Evolutionary conservation across 441 rosid species (phyloP).

Genomic region (Euphorbia celastroides): DNA sequence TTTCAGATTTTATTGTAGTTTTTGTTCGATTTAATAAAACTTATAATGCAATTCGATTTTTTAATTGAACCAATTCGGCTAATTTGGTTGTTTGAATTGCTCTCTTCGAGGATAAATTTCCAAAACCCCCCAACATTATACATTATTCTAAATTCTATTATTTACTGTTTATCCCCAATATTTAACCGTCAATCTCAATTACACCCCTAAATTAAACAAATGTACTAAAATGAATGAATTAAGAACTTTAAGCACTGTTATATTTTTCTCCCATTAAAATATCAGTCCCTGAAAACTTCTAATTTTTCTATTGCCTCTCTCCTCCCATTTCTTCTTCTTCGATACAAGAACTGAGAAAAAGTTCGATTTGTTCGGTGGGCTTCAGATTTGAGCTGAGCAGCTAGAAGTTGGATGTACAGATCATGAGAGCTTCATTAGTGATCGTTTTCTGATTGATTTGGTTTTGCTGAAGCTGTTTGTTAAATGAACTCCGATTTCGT

Average conservation of each 20-base stretch:
- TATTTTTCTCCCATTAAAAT: neutral
- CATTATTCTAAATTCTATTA: conserved; percentile 7
- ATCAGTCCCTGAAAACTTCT: neutral
- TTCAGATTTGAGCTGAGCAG: neutral
- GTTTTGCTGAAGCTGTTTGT: neutral
- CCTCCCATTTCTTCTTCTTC: neutral
- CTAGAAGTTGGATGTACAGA: conserved; percentile 10
- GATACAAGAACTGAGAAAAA: conserved; percentile 5
- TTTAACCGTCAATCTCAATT: conserved; percentile 3
- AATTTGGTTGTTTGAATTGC: no score
- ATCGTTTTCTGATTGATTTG: neutral
- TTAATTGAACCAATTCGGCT: no score
- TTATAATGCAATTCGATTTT: no score
- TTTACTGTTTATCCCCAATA: conserved; percentile 6
- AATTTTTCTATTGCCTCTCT: neutral
- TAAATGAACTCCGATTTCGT: conserved; percentile 23
- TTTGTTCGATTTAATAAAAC: no score
- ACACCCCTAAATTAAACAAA: neutral
- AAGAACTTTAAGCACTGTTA: neutral
- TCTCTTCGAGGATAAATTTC: no score
- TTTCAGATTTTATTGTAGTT: no score
- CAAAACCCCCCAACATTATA: neutral
- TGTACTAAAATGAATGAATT: no score
- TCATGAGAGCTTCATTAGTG: conserved; percentile 5
- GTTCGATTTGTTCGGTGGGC: neutral